Evolutionary conservation across 495 filamentous ascomycete genomes (phyloP), one percentile per base, ranked within the genome.

Genomic region (Lepidopterella palustris): DNA sequence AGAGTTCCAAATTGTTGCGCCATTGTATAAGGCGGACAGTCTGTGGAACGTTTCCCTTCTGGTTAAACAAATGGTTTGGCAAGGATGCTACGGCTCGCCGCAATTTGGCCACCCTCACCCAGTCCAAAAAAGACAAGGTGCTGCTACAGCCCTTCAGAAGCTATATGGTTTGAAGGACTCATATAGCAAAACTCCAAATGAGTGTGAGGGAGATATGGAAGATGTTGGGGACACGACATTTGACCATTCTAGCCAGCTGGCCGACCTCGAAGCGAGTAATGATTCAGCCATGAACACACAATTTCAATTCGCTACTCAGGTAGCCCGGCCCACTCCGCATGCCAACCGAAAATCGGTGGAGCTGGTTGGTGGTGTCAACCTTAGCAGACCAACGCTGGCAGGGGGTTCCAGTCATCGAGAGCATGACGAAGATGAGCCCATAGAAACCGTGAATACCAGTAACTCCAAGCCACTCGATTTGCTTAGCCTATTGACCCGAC

Each of bases 281-380:
- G 24, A 55, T 10, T 25, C 45, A 4, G 29, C 47, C 5, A 13
- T 53, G 5, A 20, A 45, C 23, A 54, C 61, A 5, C 61, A 64
- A 32, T 31, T 53, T 15, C 45, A 51, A 20, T 53, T 60, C 18
- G 57, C 57, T 23, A 64, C 56, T n/a, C 61, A 64, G 32, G 32
- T 45, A 8, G 25, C n/a, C 13, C 54, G 20, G 20, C 53, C 24
- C 18, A 9, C 31, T 4, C 11, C 8, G 18, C 35, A 26, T 6
- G 45, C 28, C 18, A 39, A 25, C 8, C 2, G 21, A 26, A 15
- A 32, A 18, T 49, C 24, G 24, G 18, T 40, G 21, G 26, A 45
- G 31, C 9, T 21, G 5, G 1, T 29, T 27, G 42, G 40, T 25
- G 45, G 42, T 21, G 8, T 26, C 5, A 45, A 47, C 28, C 20